These are phyloP conservation scores for Pichia nanzhaoensis DNA, from an alignment of 805 yeast species.

Conservation along the genomic window DNA sequence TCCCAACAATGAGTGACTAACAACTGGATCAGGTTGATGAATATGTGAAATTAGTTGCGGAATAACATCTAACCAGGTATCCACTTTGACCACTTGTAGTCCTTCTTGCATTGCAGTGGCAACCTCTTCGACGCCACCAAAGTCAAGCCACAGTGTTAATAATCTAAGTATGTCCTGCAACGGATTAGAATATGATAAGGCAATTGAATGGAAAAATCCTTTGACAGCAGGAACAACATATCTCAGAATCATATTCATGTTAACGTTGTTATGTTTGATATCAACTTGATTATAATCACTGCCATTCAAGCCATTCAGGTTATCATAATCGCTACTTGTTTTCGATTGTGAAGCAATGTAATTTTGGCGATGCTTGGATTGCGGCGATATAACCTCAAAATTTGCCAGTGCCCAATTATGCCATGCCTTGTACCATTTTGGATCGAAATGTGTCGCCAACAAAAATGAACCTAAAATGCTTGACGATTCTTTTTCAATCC, in stretches of 20 bases:
- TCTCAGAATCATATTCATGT: conserved; percentile 59
- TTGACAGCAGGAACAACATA: conserved; percentile 95
- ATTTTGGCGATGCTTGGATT: conserved; percentile 22
- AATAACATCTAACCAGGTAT: conserved; percentile 90
- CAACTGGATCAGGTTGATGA: conserved; percentile 87
- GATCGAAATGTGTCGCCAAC: conserved; percentile 91
- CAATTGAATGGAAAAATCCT: conserved; percentile 93
- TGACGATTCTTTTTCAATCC: conserved; percentile 70
- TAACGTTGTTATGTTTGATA: conserved; percentile 14
- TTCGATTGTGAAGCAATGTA: conserved; percentile 7
- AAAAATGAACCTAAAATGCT: conserved; percentile 87
- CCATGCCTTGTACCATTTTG: conserved; percentile 97
- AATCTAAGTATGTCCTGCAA: conserved; percentile 88
- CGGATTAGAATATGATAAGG: conserved; percentile 79
- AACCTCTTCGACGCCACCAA: conserved; percentile 90
- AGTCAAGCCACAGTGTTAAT: conserved; percentile 90
- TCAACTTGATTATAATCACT: not conserved
- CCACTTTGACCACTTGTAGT: conserved; percentile 78
- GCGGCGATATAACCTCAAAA: conserved; percentile 82
- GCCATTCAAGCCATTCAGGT: not conserved
- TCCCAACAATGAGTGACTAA: conserved; percentile 72
- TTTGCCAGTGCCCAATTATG: conserved; percentile 99
- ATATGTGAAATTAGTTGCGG: conserved; percentile 95
- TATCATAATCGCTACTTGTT: not conserved
- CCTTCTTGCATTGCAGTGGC: conserved; percentile 89